These are phyloP conservation scores for Luffa aegyptiaca DNA, from an alignment of 306 rosid genomes.

Conservation along the genomic window DNA sequence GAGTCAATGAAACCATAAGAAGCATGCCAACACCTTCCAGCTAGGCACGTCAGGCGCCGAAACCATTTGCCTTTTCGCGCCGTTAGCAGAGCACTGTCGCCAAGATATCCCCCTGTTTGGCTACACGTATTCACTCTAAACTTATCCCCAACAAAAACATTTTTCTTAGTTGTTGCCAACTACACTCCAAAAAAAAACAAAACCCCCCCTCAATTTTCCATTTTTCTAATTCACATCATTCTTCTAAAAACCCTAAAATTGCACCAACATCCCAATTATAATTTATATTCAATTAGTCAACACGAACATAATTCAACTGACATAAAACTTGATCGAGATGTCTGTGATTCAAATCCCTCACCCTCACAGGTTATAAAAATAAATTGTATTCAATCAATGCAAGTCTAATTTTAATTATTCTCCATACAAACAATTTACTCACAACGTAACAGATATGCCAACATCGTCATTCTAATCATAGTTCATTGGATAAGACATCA, in stretches of 20 bases:
- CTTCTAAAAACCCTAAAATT: background rate
- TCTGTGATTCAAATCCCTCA: too few relatives aligned
- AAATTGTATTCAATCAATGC: background rate
- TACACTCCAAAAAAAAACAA: background rate
- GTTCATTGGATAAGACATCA: too few relatives aligned
- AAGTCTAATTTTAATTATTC: background rate
- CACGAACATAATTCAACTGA: too few relatives aligned
- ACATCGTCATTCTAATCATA: too few relatives aligned
- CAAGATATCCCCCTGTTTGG: constrained; percentile 5
- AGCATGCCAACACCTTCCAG: constrained; percentile 18
- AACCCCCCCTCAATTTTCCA: background rate
- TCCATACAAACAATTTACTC: too few relatives aligned
- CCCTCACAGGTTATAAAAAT: too few relatives aligned
- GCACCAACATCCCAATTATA: background rate
- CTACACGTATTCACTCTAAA: background rate
- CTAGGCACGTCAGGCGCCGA: constrained; percentile 16
- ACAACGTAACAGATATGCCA: too few relatives aligned
- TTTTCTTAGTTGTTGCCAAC: background rate
- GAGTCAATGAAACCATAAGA: constrained; percentile 14
- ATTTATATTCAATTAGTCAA: too few relatives aligned
- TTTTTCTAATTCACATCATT: background rate
- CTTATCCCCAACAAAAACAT: background rate
- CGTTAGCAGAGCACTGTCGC: constrained; percentile 1
- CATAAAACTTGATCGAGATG: too few relatives aligned
- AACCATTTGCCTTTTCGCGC: constrained; percentile 8